Evolutionary conservation across 169 alveolate genomes (phyloP), one percentile per base, ranked within the genome.

Genomic region (Plasmodium knowlesi): DNA sequence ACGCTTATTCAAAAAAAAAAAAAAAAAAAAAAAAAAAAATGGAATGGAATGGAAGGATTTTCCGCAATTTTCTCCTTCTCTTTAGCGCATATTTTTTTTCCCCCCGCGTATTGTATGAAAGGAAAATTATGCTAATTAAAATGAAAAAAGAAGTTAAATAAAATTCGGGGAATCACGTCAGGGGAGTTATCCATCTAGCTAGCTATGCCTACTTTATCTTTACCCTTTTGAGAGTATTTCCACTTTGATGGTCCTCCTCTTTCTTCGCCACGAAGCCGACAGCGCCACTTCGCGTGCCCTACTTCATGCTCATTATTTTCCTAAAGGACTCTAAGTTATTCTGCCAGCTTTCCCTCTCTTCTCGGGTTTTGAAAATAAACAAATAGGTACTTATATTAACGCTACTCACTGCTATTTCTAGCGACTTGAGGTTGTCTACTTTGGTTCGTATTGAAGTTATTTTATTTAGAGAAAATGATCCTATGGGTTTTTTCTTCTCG

Each of bases 321-420:
- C 74, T 76, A 72, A 96, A 95, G n/a, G 93, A 81, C 70, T 96
- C 97, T 43, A 96, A 92, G 70, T 95, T 92, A 53, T 73, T 95
- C 82, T 96, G 97, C 97, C 97, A 96, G 82, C 94, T 86, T 54
- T 94, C 97, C 50, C 97, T 84, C 53, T 96, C 97, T 28, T 94
- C 97, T 25, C 95, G 43, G 3, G 97, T 94, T 83, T 94, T 96
- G 93, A 96, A 96, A 90, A 82, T 86, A 85, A 96, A 95, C 39
- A 95, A 70, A 57, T 92, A 96, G n/a, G 93, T 72, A 61, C 84
- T 93, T 74, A 86, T 86, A 30, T 86, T 74, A n/a, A 86, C 83
- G 74, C 94, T 95, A 79, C 96, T 95, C 22, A 92, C 96, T 43
- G 95, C 54, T 67, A 96, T 94, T 74, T 96, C 97, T 73, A 96